These are phyloP conservation scores for Cerrena zonata DNA, from an alignment of 1,284 basidiomycete species.

Conservation along the genomic window DNA sequence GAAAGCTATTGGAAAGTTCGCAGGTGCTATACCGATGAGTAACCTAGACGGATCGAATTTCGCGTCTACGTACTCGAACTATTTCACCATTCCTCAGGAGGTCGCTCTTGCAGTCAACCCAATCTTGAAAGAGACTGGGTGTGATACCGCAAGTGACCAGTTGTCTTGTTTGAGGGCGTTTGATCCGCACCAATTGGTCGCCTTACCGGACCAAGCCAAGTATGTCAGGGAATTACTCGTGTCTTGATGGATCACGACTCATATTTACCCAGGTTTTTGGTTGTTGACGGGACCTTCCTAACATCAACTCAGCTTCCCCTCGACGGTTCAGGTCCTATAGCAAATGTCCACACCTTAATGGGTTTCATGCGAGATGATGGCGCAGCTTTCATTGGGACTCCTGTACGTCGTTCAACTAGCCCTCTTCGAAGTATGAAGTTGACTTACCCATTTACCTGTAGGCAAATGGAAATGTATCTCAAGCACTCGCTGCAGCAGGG, in stretches of 20 bases:
- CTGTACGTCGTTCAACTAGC: slow-evolving; percentile 17
- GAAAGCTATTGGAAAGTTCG: slow-evolving; percentile 39
- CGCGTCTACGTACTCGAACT: slow-evolving; percentile 36
- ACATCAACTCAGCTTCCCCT: slow-evolving; percentile 35
- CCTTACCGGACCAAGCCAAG: slow-evolving; percentile 29
- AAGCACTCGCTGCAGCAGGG: slow-evolving; percentile 17
- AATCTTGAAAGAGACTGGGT: slow-evolving; percentile 32
- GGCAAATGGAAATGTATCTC: slow-evolving; percentile 19
- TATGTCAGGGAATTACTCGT: slow-evolving; percentile 15
- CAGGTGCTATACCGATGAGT: slow-evolving; percentile 43
- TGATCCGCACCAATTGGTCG: slow-evolving; percentile 30
- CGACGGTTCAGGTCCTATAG: slow-evolving; percentile 33
- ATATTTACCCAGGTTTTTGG: slow-evolving; percentile 30
- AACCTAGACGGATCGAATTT: slow-evolving; percentile 43
- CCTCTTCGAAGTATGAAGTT: slow-evolving; percentile 1
- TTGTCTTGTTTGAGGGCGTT: slow-evolving; percentile 30
- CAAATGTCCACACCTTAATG: slow-evolving; percentile 41
- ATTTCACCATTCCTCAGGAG: slow-evolving; percentile 32
- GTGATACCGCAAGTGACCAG: slow-evolving; percentile 21
- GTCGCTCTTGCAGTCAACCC: slow-evolving; percentile 27
- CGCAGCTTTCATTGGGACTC: slow-evolving; percentile 31
- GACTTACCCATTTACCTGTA: too few relatives aligned
- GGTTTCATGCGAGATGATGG: slow-evolving; percentile 40
- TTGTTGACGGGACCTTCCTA: slow-evolving; percentile 42
- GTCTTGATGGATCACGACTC: neutral